Percentiles rank a stretch among this genome's conserved stretches.
Evolutionary conservation across 2,329 filamentous ascomycete species (phyloP).

Genomic region (Diplodia scrobiculata): DNA sequence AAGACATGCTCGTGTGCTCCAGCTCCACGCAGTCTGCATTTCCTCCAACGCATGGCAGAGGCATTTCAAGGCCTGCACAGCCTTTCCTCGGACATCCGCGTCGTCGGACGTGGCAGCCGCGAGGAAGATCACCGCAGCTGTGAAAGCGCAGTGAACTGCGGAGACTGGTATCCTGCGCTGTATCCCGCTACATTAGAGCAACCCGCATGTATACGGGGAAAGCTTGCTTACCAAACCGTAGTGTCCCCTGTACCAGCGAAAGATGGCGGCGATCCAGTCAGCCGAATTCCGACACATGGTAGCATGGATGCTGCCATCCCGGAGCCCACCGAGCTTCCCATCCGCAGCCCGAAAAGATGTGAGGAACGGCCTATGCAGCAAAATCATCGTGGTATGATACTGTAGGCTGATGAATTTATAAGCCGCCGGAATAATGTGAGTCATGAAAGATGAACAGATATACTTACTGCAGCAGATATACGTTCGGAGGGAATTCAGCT

Average conservation of each 20-base stretch:
- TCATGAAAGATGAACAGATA: too few species aligned
- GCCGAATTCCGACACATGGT: background rate
- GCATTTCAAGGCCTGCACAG: background rate
- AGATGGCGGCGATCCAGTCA: constrained; percentile 13
- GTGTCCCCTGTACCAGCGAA: background rate
- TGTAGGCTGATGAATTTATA: background rate
- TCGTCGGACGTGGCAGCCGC: background rate
- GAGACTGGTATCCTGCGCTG: background rate
- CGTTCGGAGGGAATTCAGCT: background rate
- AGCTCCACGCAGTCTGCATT: background rate
- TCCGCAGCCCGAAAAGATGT: background rate
- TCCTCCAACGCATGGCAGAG: background rate
- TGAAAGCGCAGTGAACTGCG: constrained; percentile 10
- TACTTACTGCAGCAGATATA: constrained; percentile 8
- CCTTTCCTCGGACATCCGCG: background rate
- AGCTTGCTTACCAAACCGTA: background rate
- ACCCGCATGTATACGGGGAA: too few species aligned
- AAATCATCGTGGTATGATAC: constrained; percentile 3
- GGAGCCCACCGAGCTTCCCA: background rate
- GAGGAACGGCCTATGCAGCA: constrained; percentile 1
- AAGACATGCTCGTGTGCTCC: background rate
- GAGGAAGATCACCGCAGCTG: constrained; percentile 6
- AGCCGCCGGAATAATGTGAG: background rate
- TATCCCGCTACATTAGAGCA: background rate
- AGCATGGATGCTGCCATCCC: background rate